phyloP scores from a whole-genome alignment of 2,329 filamentous ascomycete genomes.

The Whalleya microplaca region DNA sequence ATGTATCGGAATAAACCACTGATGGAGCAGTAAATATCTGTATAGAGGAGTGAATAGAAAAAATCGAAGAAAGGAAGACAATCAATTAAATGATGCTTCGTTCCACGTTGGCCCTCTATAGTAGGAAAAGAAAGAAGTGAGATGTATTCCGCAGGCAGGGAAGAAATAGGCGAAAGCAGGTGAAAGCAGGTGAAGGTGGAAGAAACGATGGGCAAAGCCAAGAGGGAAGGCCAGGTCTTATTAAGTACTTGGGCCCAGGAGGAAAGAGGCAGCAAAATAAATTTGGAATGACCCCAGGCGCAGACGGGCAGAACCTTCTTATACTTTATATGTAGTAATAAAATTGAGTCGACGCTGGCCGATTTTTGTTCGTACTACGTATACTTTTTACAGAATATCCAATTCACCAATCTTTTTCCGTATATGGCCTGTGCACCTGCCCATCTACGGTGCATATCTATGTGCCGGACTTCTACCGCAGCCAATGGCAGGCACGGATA shows the following conservation, averaged over 20 bases:
- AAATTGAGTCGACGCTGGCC: too few relatives aligned
- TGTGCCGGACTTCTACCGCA: constrained; percentile 17
- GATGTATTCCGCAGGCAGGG: too few relatives aligned
- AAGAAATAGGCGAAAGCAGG: too few relatives aligned
- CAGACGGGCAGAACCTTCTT: too few relatives aligned
- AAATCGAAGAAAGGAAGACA: constrained; percentile 4
- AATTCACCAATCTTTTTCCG: constrained; percentile 5
- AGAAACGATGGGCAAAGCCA: constrained; percentile 11
- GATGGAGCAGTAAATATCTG: constrained; percentile 10
- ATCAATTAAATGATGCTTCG: constrained; percentile 13
- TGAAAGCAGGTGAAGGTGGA: constrained; percentile 6
- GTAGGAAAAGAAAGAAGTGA: constrained; percentile 4
- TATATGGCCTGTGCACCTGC: neutral
- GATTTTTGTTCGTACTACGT: too few relatives aligned
- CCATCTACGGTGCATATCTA: neutral
- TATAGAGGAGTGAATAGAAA: too few relatives aligned
- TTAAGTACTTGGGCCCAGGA: too few relatives aligned
- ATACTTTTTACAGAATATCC: too few relatives aligned
- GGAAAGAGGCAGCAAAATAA: constrained; percentile 3
- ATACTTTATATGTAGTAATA: too few relatives aligned
- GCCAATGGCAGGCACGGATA: neutral
- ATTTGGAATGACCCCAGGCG: too few relatives aligned
- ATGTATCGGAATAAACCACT: constrained; percentile 7
- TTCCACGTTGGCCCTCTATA: constrained; percentile 13
- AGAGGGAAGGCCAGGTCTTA: constrained; percentile 35